phyloP scores from a whole-genome alignment of 1,284 basidiomycete species.

The Mycosarcoma mackinlayi region DNA sequence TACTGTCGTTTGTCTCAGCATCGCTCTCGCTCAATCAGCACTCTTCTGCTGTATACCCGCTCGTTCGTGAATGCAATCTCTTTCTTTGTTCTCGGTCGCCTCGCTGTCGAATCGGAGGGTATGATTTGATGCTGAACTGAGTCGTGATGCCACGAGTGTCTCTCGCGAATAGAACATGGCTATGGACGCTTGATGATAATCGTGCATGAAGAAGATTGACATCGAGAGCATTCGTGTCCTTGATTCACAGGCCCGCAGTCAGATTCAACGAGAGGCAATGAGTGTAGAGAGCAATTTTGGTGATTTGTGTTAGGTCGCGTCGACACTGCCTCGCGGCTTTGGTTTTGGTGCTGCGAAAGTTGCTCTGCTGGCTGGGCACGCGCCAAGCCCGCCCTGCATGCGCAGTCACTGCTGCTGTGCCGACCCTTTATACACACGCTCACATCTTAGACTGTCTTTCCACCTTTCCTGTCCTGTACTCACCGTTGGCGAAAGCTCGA shows the following conservation, averaged over 20 bases:
- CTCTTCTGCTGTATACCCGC: conserved; percentile 10
- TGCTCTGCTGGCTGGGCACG: conserved; percentile 14
- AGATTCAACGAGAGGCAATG: too few relatives aligned
- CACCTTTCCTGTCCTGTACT: conserved; percentile 1
- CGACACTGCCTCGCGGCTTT: neutral
- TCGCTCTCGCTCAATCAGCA: neutral
- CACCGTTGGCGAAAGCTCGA: neutral
- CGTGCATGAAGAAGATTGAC: too few relatives aligned
- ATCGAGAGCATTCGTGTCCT: too few relatives aligned
- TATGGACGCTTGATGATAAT: too few relatives aligned
- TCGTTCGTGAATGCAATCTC: conserved; percentile 5
- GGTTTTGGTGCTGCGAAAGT: neutral
- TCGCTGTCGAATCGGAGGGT: too few relatives aligned
- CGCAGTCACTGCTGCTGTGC: conserved; percentile 3
- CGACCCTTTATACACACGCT: neutral
- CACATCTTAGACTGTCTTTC: neutral
- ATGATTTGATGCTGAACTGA: neutral
- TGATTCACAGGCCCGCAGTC: too few relatives aligned
- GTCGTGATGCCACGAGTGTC: neutral
- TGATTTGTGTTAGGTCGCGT: neutral
- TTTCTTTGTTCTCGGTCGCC: neutral
- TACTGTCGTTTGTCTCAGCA: neutral
- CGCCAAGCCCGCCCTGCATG: conserved; percentile 6
- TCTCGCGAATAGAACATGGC: too few relatives aligned
- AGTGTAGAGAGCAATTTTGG: too few relatives aligned